Percentiles rank a stretch among this genome's conserved stretches.
phyloP scores from a whole-genome alignment of 2,329 filamentous ascomycete genomes.

The Colletotrichum eleusines region DNA sequence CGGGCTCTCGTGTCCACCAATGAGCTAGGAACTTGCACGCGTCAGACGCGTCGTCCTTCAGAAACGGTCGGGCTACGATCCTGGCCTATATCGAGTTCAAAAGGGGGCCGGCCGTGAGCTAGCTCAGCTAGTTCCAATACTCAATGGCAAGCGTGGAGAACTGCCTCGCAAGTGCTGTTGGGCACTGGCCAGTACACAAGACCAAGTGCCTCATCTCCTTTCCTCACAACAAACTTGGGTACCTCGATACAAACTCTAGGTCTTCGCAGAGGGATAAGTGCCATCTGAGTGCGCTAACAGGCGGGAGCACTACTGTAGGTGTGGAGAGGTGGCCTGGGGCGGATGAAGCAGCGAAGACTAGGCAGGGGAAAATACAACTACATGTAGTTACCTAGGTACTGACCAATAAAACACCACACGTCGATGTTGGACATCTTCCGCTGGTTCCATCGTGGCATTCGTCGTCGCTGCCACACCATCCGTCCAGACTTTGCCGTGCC shows the following conservation, averaged over 20 bases:
- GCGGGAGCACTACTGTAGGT: constrained; percentile 25
- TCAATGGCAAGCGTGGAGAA: not conserved
- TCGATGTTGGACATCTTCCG: not conserved
- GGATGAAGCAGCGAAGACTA: not conserved
- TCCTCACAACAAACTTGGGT: not conserved
- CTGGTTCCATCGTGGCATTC: not conserved
- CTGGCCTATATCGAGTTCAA: not conserved
- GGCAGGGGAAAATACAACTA: no score
- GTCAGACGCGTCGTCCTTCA: constrained; percentile 8
- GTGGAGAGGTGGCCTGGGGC: not conserved
- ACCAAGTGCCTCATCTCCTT: constrained; percentile 7
- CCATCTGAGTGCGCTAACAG: constrained; percentile 1
- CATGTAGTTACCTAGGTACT: no score
- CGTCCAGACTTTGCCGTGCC: not conserved
- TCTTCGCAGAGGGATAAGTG: no score
- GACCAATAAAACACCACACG: not conserved
- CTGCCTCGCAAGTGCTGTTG: not conserved
- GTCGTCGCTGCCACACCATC: not conserved
- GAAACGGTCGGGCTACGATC: not conserved
- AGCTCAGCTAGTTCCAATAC: not conserved
- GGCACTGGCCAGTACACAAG: not conserved
- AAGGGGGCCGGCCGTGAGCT: not conserved
- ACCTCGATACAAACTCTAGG: not conserved
- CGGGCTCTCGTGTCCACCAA: not conserved
- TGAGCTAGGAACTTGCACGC: not conserved